A percentile compares a stretch with the other conserved stretches of the same genome.
These are phyloP conservation scores for Ophiostoma perfectum DNA, from an alignment of 2,329 filamentous ascomycete species.

Conservation along the genomic window DNA sequence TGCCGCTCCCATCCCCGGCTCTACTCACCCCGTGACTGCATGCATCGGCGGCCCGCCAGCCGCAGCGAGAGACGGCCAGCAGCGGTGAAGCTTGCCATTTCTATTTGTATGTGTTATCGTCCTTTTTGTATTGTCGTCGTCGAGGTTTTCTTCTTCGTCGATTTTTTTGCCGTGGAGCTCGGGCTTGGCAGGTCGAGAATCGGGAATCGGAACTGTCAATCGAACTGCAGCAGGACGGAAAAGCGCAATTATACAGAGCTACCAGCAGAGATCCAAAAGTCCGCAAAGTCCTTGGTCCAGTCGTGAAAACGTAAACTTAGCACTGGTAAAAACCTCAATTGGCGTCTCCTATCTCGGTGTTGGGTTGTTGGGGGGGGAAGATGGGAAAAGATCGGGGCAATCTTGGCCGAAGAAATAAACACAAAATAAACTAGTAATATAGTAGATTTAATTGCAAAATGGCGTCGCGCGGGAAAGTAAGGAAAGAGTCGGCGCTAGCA, in stretches of 20 bases:
- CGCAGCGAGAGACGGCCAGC: constrained; percentile 26
- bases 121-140: neutral
- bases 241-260: neutral
- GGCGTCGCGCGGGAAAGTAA: constrained; percentile 9
- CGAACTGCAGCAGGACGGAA: neutral
- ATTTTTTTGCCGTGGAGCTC: neutral
- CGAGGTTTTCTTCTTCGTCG: neutral
- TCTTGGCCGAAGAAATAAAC: constrained; percentile 23
- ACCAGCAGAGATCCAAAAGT: too few relatives aligned
- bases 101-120: neutral
- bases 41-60: constrained; percentile 27
- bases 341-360: constrained; percentile 19
- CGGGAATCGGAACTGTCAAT: neutral
- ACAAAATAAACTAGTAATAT: neutral
- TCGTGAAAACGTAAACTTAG: neutral
- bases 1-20: neutral
- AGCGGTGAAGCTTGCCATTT: constrained; percentile 26
- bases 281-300: neutral
- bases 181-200: neutral
- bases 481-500: constrained; percentile 11
- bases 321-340: constrained; percentile 20
- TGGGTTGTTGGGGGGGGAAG: constrained; percentile 11
- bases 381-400: constrained; percentile 22
- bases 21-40: constrained; percentile 23
- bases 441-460: neutral